Evolutionary conservation across 805 yeast genomes (phyloP).

Genomic region (Candida saitoana): DNA sequence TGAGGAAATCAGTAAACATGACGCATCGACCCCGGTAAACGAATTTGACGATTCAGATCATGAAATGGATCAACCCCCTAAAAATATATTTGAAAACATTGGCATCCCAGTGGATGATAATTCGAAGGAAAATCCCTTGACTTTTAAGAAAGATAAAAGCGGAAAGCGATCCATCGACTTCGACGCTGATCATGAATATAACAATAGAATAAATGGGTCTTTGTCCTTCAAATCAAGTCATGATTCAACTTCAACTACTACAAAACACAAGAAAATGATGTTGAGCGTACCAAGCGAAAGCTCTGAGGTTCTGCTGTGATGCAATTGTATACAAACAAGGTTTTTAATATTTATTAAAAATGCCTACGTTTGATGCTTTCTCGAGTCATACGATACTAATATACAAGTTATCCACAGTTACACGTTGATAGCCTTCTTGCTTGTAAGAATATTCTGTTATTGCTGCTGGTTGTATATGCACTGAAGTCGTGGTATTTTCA

Average conservation of each 20-base stretch:
- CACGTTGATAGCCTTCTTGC: no score
- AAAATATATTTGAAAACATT: constrained; percentile 3
- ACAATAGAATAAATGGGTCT: background rate
- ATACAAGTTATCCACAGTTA: no score
- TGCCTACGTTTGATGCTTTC: no score
- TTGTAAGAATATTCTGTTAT: no score
- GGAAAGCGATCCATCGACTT: constrained; percentile 1
- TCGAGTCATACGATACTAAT: no score
- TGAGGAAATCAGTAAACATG: constrained; percentile 16
- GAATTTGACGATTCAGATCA: constrained; percentile 7
- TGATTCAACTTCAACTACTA: background rate
- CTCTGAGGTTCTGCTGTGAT: background rate
- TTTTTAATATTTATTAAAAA: no score
- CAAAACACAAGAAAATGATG: background rate
- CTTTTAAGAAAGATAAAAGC: background rate
- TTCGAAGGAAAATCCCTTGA: no score
- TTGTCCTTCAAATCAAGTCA: background rate
- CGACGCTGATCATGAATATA: background rate
- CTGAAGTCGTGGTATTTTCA: background rate
- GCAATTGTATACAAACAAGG: no score
- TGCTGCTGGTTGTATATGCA: background rate
- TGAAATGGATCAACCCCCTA: background rate
- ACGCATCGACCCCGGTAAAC: constrained; percentile 26
- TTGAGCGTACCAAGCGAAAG: background rate
- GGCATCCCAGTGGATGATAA: background rate